Evolutionary conservation across 2,329 filamentous ascomycete species (phyloP), one percentile per base, ranked within the genome.

Genomic region (Malbranchea zuffiana): DNA sequence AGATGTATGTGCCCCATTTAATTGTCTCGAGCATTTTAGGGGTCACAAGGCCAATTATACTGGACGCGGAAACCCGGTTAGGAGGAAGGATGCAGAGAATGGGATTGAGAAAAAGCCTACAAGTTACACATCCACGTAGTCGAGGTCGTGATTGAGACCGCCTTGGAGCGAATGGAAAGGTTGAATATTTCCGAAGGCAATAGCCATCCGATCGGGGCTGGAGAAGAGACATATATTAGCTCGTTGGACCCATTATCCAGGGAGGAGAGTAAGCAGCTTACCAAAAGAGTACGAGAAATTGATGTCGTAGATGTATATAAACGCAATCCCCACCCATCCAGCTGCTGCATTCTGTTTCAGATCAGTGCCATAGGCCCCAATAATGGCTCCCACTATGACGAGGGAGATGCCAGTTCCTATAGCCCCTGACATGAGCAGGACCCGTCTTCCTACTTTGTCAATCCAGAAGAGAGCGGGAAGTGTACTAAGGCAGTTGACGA

Each of bases 71-170:
- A 13, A 3, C 21, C 13, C 6, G 5, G 28, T 37, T 8, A 37
- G 40, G n/a, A 13, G 16, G 15, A 4, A 8, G 30, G 26, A 21
- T 16, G 8, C 7, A 11, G 8, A 17, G 7, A 19, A 23, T 26
- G 6, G 18, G 7, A 21, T 21, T 3, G 19, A 12, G 5, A n/a
- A n/a, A 10, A 15, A 24, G 47, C 56, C 35, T 39, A 59, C 56
- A 60, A 60, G 31, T 59, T 59, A 20, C 56, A 59, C 56, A 59
- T 58, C 56, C 56, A 59, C 11, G 55, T 59, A 4, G 55, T 53
- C 1, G 56, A 60, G 3, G 56, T 60, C 4, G 55, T 59, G 25
- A 60, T 57, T 0, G 56, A 59, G 13, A 61, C 56, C 4, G 56
- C 56, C 35, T 60, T 60, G 30, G 54, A 57, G 5, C 58, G 50